Conservation (phyloP, 140 eudicot genomes). For the Flaveria floridana region DNA sequence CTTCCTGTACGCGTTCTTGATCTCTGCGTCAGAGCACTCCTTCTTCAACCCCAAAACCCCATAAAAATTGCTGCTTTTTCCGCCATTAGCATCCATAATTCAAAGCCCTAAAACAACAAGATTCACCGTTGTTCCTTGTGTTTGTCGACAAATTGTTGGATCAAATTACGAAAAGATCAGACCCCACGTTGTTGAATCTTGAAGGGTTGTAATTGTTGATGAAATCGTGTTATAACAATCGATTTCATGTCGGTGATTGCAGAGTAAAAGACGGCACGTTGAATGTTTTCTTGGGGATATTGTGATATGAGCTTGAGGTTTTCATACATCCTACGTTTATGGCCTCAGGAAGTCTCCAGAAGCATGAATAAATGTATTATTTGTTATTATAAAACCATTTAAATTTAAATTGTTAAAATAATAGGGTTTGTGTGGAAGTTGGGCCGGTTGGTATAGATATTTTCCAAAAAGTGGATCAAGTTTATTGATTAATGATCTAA, state of each 20-base stretch:
- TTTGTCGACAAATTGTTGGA: slow-evolving; percentile 15
- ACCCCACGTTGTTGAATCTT: background rate
- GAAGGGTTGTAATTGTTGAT: slow-evolving; percentile 3
- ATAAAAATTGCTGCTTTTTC: slow-evolving; percentile 40
- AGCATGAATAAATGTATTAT: background rate
- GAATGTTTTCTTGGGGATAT: slow-evolving; percentile 15
- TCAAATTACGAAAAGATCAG: slow-evolving; percentile 1
- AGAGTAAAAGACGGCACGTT: slow-evolving; percentile 15
- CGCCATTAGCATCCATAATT: slow-evolving; percentile 28
- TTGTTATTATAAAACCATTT: background rate
- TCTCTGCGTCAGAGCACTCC: slow-evolving; percentile 51
- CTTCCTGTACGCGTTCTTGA: slow-evolving; percentile 57
- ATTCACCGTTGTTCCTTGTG: background rate
- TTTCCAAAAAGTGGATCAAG: background rate
- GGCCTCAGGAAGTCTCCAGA: slow-evolving; percentile 36
- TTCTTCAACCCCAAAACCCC: slow-evolving; percentile 54
- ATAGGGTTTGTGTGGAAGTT: background rate
- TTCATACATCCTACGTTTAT: slow-evolving; percentile 15
- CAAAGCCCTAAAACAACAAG: slow-evolving; percentile 13
- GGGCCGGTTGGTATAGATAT: slow-evolving; percentile 13
- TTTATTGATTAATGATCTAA: background rate
- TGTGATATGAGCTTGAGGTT: background rate
- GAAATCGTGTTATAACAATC: background rate
- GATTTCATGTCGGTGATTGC: background rate
- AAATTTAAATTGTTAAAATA: slow-evolving; percentile 4